A percentile compares a stretch with the other conserved stretches of the same genome.
Evolutionary conservation across 1,284 basidiomycete genomes (phyloP).

Genomic region (Puccinia triticina): DNA sequence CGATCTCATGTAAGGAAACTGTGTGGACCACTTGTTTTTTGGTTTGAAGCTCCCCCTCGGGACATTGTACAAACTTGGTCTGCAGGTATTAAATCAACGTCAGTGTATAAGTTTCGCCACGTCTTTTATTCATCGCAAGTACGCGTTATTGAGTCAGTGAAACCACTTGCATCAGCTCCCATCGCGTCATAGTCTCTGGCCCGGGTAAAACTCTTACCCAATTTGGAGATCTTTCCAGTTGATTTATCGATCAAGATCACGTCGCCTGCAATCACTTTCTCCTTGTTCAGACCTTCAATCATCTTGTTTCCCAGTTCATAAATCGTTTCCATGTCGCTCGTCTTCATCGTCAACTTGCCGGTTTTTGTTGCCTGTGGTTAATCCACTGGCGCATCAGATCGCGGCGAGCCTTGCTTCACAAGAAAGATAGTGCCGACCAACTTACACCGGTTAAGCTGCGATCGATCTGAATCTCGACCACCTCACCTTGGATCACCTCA

Average conservation of each 20-base stretch:
- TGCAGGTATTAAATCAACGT: conserved; percentile 59
- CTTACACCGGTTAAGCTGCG: conserved; percentile 80
- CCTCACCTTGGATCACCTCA: conserved; percentile 95
- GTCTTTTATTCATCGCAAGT: neutral
- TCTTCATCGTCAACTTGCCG: conserved; percentile 95
- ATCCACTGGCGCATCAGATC: neutral
- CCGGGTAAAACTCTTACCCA: conserved; percentile 90
- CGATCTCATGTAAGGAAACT: conserved; percentile 96
- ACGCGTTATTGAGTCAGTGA: neutral
- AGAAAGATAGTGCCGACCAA: neutral
- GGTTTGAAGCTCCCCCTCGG: conserved; percentile 96
- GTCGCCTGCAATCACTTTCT: conserved; percentile 95
- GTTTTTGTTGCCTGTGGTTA: conserved; percentile 84
- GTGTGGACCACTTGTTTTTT: conserved; percentile 96
- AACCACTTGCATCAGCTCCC: conserved; percentile 81
- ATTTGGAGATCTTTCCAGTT: conserved; percentile 91
- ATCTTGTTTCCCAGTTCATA: conserved; percentile 99
- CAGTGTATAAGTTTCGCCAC: neutral
- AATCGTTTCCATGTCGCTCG: conserved; percentile 99
- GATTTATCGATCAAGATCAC: conserved; percentile 97
- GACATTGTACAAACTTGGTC: conserved; percentile 97
- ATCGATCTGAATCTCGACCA: conserved; percentile 98
- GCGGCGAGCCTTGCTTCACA: conserved; percentile 16
- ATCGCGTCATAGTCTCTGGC: conserved; percentile 98
- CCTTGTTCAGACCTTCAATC: conserved; percentile 95